phyloP scores from a whole-genome alignment of 2,329 filamentous ascomycete species.

The Aspergillus floridensis region DNA sequence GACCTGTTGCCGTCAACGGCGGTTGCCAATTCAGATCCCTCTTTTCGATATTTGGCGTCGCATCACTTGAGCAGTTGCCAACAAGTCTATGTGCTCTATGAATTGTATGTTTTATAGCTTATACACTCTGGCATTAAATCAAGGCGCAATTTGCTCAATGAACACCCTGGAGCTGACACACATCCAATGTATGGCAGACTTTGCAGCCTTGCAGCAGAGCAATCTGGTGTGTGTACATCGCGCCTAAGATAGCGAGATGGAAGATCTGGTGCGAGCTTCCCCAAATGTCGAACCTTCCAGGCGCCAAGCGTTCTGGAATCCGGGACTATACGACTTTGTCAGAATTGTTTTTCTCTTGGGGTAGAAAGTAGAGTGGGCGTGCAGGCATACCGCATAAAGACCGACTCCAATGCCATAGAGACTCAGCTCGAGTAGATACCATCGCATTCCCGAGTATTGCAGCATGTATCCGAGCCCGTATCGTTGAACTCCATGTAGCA shows the following conservation, averaged over 20 bases:
- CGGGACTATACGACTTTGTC: not conserved
- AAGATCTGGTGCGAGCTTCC: constrained; percentile 10
- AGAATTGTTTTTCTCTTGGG: too few species aligned
- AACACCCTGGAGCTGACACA: constrained; percentile 4
- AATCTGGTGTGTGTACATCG: constrained; percentile 5
- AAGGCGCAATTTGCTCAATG: not conserved
- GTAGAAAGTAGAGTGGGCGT: not conserved
- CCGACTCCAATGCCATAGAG: constrained; percentile 14
- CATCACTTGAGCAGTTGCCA: too few species aligned
- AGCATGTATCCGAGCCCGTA: constrained; percentile 11
- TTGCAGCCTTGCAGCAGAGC: constrained; percentile 5
- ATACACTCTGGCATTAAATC: too few species aligned
- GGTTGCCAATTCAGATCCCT: too few species aligned
- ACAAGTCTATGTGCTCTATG: too few species aligned
- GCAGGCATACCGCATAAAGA: constrained; percentile 5
- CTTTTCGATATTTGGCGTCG: too few species aligned
- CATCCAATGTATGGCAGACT: constrained; percentile 7
- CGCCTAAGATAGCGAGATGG: constrained; percentile 5
- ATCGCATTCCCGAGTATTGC: constrained; percentile 19
- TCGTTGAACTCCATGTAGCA: constrained; percentile 6
- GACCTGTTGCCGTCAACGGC: too few species aligned
- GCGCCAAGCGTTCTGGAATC: constrained; percentile 6
- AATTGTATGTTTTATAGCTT: too few species aligned
- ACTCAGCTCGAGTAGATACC: constrained; percentile 18
- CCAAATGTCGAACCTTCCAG: constrained; percentile 6